Base-by-base conservation (phyloP, 352 stramenopile species). In the Hyphochytrium catenoides region DNA sequence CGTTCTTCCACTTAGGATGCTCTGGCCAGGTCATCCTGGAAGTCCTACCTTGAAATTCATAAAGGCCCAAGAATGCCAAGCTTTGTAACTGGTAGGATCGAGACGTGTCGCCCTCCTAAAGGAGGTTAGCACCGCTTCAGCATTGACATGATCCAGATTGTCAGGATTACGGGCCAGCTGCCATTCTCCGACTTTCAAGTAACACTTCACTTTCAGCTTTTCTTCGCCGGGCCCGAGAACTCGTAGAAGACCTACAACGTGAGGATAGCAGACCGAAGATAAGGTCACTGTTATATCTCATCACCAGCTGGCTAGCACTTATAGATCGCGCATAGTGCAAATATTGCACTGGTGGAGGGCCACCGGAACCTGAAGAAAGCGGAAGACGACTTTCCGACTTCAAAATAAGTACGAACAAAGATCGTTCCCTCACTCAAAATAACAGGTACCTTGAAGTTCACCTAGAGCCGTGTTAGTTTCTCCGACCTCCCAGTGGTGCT, bases 21-120 rank as follows among this genome's bases (percentile, higher is more conserved):
- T n/a, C n/a, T n/a, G n/a, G n/a, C n/a, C n/a, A n/a, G n/a, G n/a
- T n/a, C n/a, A n/a, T n/a, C n/a, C n/a, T n/a, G n/a, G n/a, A n/a
- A n/a, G n/a, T n/a, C n/a, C 83, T 11, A 95, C 68, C 24, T 89
- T 65, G 48, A 95, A 96, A 52, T 96, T 97, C 41, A 95, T 76
- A 27, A 97, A 51, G 8, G 86, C 86, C 88, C 88, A 98, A 5
- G 68, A 69, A 55, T 98, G 91, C 73, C 83, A 98, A 19, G 88
- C 83, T 41, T 76, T 76, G 47, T 76, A 76, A 33, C 59, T 76
- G 15, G 50, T 52, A 17, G 59, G 58, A 29, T 82, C 66, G 9
- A 77, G 41, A 29, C 79, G 51, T 0, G 64, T 81, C 32, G 65
- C 74, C 18, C 65, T 38, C 28, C 62, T 50, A 9, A 88, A 44